Percentiles rank a stretch among this genome's conserved stretches.
Conservation (phyloP, 768 basidiomycete genomes). For the Tephrocybe rancida region DNA sequence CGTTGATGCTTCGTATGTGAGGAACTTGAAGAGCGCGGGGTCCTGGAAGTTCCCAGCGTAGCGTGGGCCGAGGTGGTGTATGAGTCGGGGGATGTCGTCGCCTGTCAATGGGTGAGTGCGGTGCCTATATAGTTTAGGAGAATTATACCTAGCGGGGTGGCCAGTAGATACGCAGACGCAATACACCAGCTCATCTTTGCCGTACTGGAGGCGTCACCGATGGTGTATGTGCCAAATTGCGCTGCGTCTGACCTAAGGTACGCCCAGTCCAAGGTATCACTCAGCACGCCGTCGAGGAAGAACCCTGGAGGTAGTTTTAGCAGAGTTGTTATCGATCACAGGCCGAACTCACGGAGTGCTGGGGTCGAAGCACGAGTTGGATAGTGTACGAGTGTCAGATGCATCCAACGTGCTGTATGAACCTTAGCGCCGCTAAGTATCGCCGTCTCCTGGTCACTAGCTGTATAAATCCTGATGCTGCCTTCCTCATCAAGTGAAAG, state of each 20-base stretch:
- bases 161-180: slow-evolving; percentile 65
- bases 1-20: slow-evolving; percentile 85
- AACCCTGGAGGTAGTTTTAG: slow-evolving; percentile 46
- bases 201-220: slow-evolving; percentile 55
- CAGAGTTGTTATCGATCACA: not conserved
- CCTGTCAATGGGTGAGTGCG: slow-evolving; percentile 34
- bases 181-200: slow-evolving; percentile 66
- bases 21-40: slow-evolving; percentile 63
- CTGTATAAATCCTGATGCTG: slow-evolving; percentile 48
- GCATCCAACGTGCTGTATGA: slow-evolving; percentile 68
- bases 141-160: slow-evolving; percentile 54
- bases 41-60: slow-evolving; percentile 81
- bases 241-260: slow-evolving; percentile 59
- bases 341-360: slow-evolving; percentile 53
- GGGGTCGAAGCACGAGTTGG: slow-evolving; percentile 57
- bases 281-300: slow-evolving; percentile 73
- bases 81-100: slow-evolving; percentile 71
- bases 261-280: slow-evolving; percentile 60
- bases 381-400: slow-evolving; percentile 68
- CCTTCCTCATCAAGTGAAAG: slow-evolving; percentile 59
- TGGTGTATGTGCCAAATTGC: slow-evolving; percentile 42
- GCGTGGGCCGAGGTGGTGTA: slow-evolving; percentile 82
- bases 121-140: not conserved
- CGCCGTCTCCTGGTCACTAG: slow-evolving; percentile 37
- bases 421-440: slow-evolving; percentile 50